Base-by-base conservation (phyloP, 805 yeast genomes). In the Metschnikowia koreensis region DNA sequence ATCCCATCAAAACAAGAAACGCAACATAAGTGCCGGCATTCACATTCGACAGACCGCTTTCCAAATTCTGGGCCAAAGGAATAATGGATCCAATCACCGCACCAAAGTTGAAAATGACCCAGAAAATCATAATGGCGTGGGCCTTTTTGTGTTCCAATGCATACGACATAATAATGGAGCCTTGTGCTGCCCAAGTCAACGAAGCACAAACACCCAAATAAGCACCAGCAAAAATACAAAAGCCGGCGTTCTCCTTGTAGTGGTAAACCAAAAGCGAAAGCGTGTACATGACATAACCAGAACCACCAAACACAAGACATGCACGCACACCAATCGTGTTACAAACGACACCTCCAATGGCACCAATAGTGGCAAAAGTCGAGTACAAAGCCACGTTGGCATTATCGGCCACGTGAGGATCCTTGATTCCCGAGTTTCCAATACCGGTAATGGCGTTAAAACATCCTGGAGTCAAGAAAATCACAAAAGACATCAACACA, bases 21-120 rank as follows among this genome's bases (percentile, higher is more conserved):
- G 81, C 86, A 50, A 75, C 75, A 60, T 72, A 82, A 27, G 86
- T 80, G 22, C 81, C 80, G 55, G 78, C 79, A 44, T 67, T 71
- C 42, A 59, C 69, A 29, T 53, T 52, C 11, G 74, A 66, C 26
- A 65, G 59, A 6, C 65, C 66, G 47, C 69, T 68, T 46, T 78
- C 62, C 58, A 81, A 64, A 58, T 78, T 80, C 59, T 79, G 74
- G 41, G 75, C 82, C 61, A 82, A 74, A n/a, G 86, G 84, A 56
- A 82, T 76, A 41, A 80, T 67, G 13, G 80, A 68, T 43, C 87
- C 87, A 56, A 82, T 79, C 48, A 82, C 86, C 11, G 81, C 82
- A 63, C 86, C 87, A 54, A 80, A 66, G 66, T 81, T 80, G 71
- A 82, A 82, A 49, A 82, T 81, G 55, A 79, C 71, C 86, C 86